Evolutionary conservation across 176 grass and related monocot genomes (phyloP), one percentile per base, ranked within the genome.

Genomic region (Thalia dealbata): DNA sequence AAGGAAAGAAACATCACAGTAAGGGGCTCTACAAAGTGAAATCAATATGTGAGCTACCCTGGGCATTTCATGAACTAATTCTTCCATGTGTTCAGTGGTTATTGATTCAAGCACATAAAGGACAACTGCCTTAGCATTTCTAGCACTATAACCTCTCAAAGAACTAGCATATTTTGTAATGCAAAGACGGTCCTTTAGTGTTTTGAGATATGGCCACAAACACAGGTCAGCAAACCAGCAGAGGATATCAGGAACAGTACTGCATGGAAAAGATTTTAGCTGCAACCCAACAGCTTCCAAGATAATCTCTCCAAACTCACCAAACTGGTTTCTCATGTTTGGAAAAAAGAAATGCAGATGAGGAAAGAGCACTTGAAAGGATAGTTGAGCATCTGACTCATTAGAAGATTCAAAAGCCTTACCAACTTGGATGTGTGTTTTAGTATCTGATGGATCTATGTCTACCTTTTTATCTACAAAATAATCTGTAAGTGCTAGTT

Each of bases 141-240:
- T 69, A 78, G 86, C 86, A 85, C 80, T 70, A 78, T 64, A 82
- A 71, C 88, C 86, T 86, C 78, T 87, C 69, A 96, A 84, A 86
- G 72, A 85, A 73, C 52, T 86, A 72, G 72, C 65, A 73, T 15
- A 23, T 14, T 81, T 91, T 70, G 77, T 70, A 73, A 74, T 52
- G 56, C 73, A 16, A 82, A 88, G 70, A 87, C 82, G 81, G 27
- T 82, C 84, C 66, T 84, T 89, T 63, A 86, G 77, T 78, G 22
- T 74, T 83, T 88, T 75, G 73, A 85, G 81, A 83, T 89, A 92
- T 69, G 92, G 92, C 92, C 89, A 96, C 78, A 92, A 73, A 73
- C 92, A 96, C 84, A 96, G 81, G 70, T 96, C 92, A 70, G 92
- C 89, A 86, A 96, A 87, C 92, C 92, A 96, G 77, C 84, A 89